These are phyloP conservation scores for Aspergillus sp. DNA, from an alignment of 2,329 filamentous ascomycete genomes.

Conservation along the genomic window DNA sequence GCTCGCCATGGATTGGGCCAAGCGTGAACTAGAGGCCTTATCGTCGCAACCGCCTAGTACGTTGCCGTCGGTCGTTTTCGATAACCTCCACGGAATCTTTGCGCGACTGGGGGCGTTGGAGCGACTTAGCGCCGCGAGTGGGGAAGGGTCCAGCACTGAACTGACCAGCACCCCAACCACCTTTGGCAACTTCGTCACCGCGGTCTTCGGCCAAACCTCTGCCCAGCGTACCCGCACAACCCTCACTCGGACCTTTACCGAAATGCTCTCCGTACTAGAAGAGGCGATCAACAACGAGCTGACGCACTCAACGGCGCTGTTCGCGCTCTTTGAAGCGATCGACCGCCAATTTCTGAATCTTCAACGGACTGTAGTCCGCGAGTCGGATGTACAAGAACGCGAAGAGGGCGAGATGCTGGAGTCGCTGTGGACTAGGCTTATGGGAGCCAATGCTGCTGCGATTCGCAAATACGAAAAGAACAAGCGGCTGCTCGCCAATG, in stretches of 20 bases:
- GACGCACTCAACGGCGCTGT: constrained; percentile 75
- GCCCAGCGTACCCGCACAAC: constrained; percentile 78
- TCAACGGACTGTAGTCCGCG: constrained; percentile 79
- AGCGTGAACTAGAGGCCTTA: constrained; percentile 75
- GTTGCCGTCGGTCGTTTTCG: constrained; percentile 69
- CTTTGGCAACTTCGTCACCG: constrained; percentile 68
- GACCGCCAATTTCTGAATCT: constrained; percentile 89
- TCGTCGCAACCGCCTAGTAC: constrained; percentile 62
- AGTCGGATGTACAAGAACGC: constrained; percentile 77
- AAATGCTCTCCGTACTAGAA: constrained; percentile 84
- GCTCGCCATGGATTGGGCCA: constrained; percentile 95
- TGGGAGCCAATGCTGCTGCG: constrained; percentile 72
- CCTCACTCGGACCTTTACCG: constrained; percentile 82
- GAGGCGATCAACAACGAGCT: constrained; percentile 85
- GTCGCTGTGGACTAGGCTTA: constrained; percentile 80
- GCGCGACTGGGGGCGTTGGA: constrained; percentile 54
- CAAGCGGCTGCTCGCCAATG: constrained; percentile 72
- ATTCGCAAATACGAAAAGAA: constrained; percentile 94
- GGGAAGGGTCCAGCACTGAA: constrained; percentile 24
- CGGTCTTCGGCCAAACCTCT: constrained; percentile 75
- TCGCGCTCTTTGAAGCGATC: constrained; percentile 86
- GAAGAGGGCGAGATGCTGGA: constrained; percentile 78
- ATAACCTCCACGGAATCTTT: constrained; percentile 79
- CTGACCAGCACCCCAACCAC: constrained; percentile 58
- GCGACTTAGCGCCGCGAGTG: constrained; percentile 32